These are phyloP conservation scores for Musa acuminata DNA, from an alignment of 176 grass and related monocot genomes.

Conservation along the genomic window DNA sequence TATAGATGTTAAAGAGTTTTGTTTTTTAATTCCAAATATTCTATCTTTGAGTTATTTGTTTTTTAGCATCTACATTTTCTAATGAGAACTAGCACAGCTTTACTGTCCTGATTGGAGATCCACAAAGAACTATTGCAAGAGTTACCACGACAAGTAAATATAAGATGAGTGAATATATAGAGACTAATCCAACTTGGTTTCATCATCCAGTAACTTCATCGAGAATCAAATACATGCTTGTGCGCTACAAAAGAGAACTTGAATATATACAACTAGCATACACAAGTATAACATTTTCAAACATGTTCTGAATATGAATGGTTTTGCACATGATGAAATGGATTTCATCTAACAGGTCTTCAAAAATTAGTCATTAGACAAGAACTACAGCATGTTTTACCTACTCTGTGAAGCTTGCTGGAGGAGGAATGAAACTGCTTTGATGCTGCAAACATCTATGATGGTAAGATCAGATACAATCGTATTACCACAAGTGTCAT, in stretches of 20 bases:
- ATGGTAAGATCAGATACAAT: slow-evolving; percentile 65
- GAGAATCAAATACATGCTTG: no score
- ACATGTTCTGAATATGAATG: neutral
- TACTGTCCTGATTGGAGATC: no score
- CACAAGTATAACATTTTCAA: neutral
- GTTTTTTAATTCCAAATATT: neutral
- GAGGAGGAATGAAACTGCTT: slow-evolving; percentile 56
- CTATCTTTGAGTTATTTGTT: neutral
- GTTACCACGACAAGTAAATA: no score
- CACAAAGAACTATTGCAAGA: no score
- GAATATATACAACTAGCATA: neutral
- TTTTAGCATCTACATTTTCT: neutral
- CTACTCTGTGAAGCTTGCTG: slow-evolving; percentile 68
- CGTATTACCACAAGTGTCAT: slow-evolving; percentile 72
- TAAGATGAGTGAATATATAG: no score
- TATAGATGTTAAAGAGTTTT: neutral
- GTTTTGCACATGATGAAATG: neutral
- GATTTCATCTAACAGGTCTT: neutral
- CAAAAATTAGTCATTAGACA: neutral
- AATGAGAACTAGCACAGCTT: neutral
- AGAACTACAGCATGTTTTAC: slow-evolving; percentile 7
- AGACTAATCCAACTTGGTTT: no score
- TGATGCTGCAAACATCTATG: slow-evolving; percentile 46
- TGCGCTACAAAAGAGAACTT: neutral
- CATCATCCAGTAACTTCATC: no score